A percentile compares a stretch with the other conserved stretches of the same genome.
phyloP scores from a whole-genome alignment of 2,329 filamentous ascomycete species.

The Trichophyton simii region DNA sequence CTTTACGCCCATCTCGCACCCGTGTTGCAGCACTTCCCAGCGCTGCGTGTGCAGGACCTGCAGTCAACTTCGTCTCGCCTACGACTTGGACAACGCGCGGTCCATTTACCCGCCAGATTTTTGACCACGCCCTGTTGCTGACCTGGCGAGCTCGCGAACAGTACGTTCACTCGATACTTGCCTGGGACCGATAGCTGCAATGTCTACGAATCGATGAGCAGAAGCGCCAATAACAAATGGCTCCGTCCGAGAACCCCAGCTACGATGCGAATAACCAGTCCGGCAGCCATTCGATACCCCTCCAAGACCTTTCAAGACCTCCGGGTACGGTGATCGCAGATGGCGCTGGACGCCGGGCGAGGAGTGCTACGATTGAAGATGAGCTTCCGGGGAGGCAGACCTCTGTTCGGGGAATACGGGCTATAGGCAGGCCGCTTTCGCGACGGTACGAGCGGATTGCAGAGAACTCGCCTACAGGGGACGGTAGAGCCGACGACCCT shows the following conservation, averaged over 20 bases:
- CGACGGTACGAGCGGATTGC: constrained; percentile 43
- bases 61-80: background rate
- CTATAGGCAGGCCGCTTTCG: constrained; percentile 26
- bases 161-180: background rate
- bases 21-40: background rate
- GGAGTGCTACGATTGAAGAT: constrained; percentile 18
- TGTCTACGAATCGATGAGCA: constrained; percentile 28
- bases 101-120: background rate
- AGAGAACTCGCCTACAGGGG: constrained; percentile 38
- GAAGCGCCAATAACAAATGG: constrained; percentile 28
- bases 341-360: constrained; percentile 19
- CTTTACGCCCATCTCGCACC: background rate
- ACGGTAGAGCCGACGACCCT: background rate
- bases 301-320: constrained; percentile 48
- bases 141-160: background rate
- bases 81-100: background rate
- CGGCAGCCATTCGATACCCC: constrained; percentile 50
- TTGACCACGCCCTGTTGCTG: background rate
- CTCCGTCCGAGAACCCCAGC: constrained; percentile 22
- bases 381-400: constrained; percentile 32
- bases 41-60: background rate
- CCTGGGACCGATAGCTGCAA: constrained; percentile 19
- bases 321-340: constrained; percentile 21
- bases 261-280: constrained; percentile 20
- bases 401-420: constrained; percentile 33